phyloP scores from a whole-genome alignment of 768 basidiomycete genomes.

The Multifurca ochricompacta region DNA sequence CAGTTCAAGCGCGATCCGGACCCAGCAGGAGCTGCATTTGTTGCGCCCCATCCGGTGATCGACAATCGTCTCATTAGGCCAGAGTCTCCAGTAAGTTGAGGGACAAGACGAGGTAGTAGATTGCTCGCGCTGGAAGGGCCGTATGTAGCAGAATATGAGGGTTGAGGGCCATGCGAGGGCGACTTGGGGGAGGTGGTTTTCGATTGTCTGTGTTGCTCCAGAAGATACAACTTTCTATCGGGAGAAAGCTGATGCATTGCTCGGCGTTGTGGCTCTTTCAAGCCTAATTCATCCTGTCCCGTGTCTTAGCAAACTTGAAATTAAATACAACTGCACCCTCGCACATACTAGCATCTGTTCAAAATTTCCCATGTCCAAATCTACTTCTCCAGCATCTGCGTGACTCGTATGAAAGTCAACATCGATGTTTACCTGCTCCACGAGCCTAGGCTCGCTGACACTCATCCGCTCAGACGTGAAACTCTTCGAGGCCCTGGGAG shows the following conservation, averaged over 20 bases:
- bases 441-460: slow-evolving; percentile 64
- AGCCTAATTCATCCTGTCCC: slow-evolving; percentile 58
- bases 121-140: slow-evolving; percentile 51
- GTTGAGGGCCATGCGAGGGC: slow-evolving; percentile 24
- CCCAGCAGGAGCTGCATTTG: slow-evolving; percentile 30
- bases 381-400: slow-evolving; percentile 25
- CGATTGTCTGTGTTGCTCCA: slow-evolving; percentile 47
- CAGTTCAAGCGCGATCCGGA: slow-evolving; percentile 29
- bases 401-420: slow-evolving; percentile 27
- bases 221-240: slow-evolving; percentile 59
- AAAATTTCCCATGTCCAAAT: slow-evolving; percentile 43
- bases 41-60: slow-evolving; percentile 49
- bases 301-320: slow-evolving; percentile 10
- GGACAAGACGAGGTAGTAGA: slow-evolving; percentile 58
- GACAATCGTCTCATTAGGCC: slow-evolving; percentile 62
- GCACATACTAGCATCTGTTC: slow-evolving; percentile 61
- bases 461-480: slow-evolving; percentile 37
- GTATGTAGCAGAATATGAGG: slow-evolving; percentile 44
- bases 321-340: neutral
- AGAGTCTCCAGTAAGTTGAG: slow-evolving; percentile 70
- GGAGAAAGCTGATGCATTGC: slow-evolving; percentile 53
- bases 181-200: slow-evolving; percentile 29
- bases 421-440: slow-evolving; percentile 33
- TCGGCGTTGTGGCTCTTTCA: slow-evolving; percentile 62
- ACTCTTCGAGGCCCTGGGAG: slow-evolving; percentile 25